Conservation (phyloP, 768 basidiomycete genomes). For the Pleurotus platypus region DNA sequence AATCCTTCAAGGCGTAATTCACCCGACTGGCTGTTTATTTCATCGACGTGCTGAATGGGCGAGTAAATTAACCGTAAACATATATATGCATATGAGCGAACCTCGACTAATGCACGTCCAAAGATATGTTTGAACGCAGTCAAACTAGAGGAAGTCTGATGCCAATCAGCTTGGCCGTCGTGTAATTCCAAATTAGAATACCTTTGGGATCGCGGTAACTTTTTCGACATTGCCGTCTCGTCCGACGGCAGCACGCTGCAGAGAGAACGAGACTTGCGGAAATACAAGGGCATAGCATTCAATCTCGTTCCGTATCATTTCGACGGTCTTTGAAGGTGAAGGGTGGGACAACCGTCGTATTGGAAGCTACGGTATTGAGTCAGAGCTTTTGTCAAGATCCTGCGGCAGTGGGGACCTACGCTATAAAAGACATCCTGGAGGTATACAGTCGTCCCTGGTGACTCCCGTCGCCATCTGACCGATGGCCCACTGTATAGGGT, state of each 20-base stretch:
- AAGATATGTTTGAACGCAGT: constrained; percentile 70
- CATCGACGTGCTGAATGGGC: constrained; percentile 61
- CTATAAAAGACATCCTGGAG: constrained; percentile 91
- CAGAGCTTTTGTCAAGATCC: constrained; percentile 7
- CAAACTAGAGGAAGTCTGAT: constrained; percentile 62
- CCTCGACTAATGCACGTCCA: constrained; percentile 71
- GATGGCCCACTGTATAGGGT: constrained; percentile 70
- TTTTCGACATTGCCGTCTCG: constrained; percentile 30
- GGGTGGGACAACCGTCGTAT: constrained; percentile 75
- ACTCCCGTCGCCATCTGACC: constrained; percentile 69
- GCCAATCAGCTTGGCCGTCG: background rate
- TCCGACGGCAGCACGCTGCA: constrained; percentile 49
- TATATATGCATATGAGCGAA: constrained; percentile 24
- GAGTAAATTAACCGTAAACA: background rate
- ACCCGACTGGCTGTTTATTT: constrained; percentile 47
- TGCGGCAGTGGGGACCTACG: constrained; percentile 36
- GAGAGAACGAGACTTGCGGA: constrained; percentile 62
- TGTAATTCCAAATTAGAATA: constrained; percentile 21
- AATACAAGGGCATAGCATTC: constrained; percentile 74
- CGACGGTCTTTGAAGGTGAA: constrained; percentile 53
- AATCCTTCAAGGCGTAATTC: constrained; percentile 72
- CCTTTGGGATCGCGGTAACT: constrained; percentile 66
- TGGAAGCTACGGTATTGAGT: constrained; percentile 52
- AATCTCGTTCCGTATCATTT: constrained; percentile 66
- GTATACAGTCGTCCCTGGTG: constrained; percentile 75